Conservation (phyloP, 2,329 filamentous ascomycete genomes). For the Penicillium decumbens region DNA sequence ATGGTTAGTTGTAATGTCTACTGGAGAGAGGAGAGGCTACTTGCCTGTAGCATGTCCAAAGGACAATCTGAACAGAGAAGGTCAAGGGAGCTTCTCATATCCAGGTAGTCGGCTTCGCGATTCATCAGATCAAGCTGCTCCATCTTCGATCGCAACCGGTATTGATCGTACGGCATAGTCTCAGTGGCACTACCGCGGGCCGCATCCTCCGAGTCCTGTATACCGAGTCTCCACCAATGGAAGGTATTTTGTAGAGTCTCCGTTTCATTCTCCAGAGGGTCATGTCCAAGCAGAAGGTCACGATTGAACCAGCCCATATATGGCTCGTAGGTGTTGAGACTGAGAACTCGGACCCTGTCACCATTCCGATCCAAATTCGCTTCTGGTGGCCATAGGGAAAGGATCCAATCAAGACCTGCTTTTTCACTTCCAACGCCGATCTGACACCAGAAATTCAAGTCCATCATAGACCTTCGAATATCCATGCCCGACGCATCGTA, state of each 20-base stretch:
- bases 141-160: slow-evolving; percentile 14
- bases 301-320: slow-evolving; percentile 74
- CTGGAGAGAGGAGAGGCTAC: neutral
- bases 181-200: slow-evolving; percentile 39
- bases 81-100: slow-evolving; percentile 37
- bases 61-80: slow-evolving; percentile 30
- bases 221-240: slow-evolving; percentile 63
- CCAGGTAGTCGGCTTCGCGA: slow-evolving; percentile 29
- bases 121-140: slow-evolving; percentile 28
- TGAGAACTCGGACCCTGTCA: slow-evolving; percentile 70
- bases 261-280: slow-evolving; percentile 50
- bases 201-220: slow-evolving; percentile 53
- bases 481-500: slow-evolving; percentile 67
- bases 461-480: slow-evolving; percentile 72
- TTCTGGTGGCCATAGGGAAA: slow-evolving; percentile 69
- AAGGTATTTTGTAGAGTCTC: slow-evolving; percentile 63
- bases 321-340: slow-evolving; percentile 68
- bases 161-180: slow-evolving; percentile 2
- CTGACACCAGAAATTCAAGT: slow-evolving; percentile 96
- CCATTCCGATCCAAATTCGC: slow-evolving; percentile 64
- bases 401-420: slow-evolving; percentile 86
- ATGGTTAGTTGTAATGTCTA: slow-evolving; percentile 13
- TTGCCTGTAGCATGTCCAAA: slow-evolving; percentile 28
- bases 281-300: slow-evolving; percentile 49
- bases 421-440: slow-evolving; percentile 87